Percentiles rank a stretch among this genome's conserved stretches.
Conservation (phyloP, 768 basidiomycete species). For the Collybia sordida region DNA sequence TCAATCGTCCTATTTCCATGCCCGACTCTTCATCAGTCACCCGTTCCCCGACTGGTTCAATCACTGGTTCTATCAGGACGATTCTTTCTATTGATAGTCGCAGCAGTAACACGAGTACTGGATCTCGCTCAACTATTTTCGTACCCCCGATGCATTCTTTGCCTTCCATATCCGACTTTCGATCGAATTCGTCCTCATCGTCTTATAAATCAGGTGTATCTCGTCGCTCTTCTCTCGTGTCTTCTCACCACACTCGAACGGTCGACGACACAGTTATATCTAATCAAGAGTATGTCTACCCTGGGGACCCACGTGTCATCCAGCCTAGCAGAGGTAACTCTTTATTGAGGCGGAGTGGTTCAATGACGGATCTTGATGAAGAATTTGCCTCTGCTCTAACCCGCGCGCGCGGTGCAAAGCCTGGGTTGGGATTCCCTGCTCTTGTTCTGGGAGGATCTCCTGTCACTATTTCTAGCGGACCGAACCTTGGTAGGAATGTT, state of each 20-base stretch:
- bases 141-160: constrained; percentile 73
- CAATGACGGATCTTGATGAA: constrained; percentile 70
- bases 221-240: constrained; percentile 45
- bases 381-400: constrained; percentile 50
- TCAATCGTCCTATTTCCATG: constrained; percentile 54
- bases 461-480: constrained; percentile 72
- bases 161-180: constrained; percentile 68
- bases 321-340: constrained; percentile 52
- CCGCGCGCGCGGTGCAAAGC: constrained; percentile 43
- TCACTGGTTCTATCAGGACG: constrained; percentile 61
- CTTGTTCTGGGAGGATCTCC: constrained; percentile 54
- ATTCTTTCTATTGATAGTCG: constrained; percentile 58
- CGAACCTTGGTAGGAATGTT: constrained; percentile 42
- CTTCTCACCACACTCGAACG: constrained; percentile 63
- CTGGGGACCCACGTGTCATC: constrained; percentile 72
- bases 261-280: constrained; percentile 74
- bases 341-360: constrained; percentile 59
- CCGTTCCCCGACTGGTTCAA: constrained; percentile 35
- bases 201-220: constrained; percentile 28
- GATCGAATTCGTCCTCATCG: constrained; percentile 26
- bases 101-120: constrained; percentile 40
- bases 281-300: constrained; percentile 66
- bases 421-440: constrained; percentile 32
- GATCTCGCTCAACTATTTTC: constrained; percentile 74
- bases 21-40: constrained; percentile 50